These are phyloP conservation scores for Neurospora sp. DNA, from an alignment of 495 filamentous ascomycete genomes.

Conservation along the genomic window DNA sequence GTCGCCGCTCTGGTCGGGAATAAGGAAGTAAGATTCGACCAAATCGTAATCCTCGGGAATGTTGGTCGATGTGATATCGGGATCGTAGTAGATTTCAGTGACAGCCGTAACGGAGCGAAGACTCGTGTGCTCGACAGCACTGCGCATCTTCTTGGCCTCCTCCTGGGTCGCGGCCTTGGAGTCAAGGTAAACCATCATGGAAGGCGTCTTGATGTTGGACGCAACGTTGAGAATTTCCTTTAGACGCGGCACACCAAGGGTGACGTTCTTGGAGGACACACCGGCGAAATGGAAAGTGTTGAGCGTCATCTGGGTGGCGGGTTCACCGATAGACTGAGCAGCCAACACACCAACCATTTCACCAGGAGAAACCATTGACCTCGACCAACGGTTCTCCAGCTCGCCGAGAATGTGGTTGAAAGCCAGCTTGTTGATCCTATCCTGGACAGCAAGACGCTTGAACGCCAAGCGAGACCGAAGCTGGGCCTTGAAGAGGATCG, in stretches of 20 bases:
- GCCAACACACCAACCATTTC: conserved; percentile 99
- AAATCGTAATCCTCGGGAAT: conserved; percentile 86
- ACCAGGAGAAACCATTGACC: conserved; percentile 72
- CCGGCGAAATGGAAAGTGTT: conserved; percentile 99
- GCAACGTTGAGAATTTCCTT: conserved; percentile 99
- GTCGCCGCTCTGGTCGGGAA: conserved; percentile 69
- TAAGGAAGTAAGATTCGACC: conserved; percentile 93
- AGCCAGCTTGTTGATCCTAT: conserved; percentile 80
- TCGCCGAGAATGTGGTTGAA: conserved; percentile 91
- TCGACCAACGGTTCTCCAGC: conserved; percentile 73
- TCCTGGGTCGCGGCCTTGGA: conserved; percentile 53
- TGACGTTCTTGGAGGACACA: conserved; percentile 99
- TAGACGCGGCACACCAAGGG: conserved; percentile 93
- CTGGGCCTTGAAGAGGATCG: conserved; percentile 81
- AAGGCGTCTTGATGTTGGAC: conserved; percentile 95
- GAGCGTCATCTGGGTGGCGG: conserved; percentile 97
- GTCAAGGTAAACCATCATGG: conserved; percentile 87
- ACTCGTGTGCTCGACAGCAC: conserved; percentile 88
- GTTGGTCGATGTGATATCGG: conserved; percentile 72
- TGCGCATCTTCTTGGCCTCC: conserved; percentile 74
- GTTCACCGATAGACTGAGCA: conserved; percentile 97
- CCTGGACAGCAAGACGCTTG: conserved; percentile 75
- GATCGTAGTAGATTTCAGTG: conserved; percentile 96
- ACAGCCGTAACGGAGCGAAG: conserved; percentile 81
- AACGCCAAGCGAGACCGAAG: conserved; percentile 83